These are phyloP conservation scores for Dryas drummondii DNA, from an alignment of 306 rosid genomes.

Conservation along the genomic window DNA sequence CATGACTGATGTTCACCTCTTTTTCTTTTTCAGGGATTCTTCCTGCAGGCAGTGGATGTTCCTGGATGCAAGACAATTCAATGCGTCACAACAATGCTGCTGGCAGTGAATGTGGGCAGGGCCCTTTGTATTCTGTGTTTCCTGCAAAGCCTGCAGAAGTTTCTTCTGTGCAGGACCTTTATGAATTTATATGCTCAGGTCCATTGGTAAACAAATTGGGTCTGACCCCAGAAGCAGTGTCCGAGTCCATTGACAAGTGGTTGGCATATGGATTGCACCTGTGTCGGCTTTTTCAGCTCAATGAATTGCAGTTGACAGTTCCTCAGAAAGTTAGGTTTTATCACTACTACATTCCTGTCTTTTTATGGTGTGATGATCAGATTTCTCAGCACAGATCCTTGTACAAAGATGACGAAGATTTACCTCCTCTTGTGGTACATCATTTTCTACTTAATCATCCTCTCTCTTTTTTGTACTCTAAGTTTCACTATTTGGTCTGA, in stretches of 20 bases:
- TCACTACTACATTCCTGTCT: constrained; percentile 88
- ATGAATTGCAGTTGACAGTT: constrained; percentile 58
- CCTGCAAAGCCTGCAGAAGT: constrained; percentile 69
- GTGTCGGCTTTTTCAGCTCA: constrained; percentile 69
- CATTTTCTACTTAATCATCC: not conserved
- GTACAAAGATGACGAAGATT: constrained; percentile 65
- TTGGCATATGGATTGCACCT: constrained; percentile 54
- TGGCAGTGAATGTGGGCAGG: constrained; percentile 32
- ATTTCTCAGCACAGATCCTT: constrained; percentile 56
- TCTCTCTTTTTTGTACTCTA: not conserved
- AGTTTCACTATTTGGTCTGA: not conserved
- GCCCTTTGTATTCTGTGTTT: constrained; percentile 45
- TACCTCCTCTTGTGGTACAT: constrained; percentile 82
- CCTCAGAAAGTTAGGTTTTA: constrained; percentile 87
- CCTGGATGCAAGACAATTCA: constrained; percentile 62
- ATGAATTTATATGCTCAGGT: constrained; percentile 77
- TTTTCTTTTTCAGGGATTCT: constrained; percentile 18
- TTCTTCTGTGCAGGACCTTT: constrained; percentile 72
- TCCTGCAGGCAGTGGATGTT: constrained; percentile 60
- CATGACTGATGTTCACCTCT: not conserved
- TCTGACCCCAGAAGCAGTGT: constrained; percentile 50
- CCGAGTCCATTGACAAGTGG: constrained; percentile 84
- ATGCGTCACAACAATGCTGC: constrained; percentile 11
- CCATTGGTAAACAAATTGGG: constrained; percentile 68
- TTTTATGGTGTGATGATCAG: constrained; percentile 86